Conservation (phyloP, 108 stramenopile species). For the Ochromonas danica region DNA sequence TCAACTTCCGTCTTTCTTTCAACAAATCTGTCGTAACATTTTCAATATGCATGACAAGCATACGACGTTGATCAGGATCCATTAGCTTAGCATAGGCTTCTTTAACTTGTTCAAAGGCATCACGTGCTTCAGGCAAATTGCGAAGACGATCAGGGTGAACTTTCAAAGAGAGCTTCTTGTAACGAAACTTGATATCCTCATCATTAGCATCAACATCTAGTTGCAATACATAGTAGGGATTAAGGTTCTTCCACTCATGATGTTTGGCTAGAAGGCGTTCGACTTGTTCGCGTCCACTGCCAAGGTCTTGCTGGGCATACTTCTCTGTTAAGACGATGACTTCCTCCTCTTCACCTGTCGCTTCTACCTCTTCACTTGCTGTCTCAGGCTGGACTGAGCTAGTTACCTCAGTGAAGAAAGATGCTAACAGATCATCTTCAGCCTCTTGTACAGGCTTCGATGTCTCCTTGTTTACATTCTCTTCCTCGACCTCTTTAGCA, state of each 20-base stretch:
- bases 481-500: not conserved
- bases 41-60: constrained; percentile 6
- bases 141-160: constrained; percentile 61
- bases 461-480: constrained; percentile 6
- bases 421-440: constrained; percentile 45
- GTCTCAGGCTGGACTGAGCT: constrained; percentile 34
- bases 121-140: constrained; percentile 48
- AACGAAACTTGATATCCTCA: constrained; percentile 54
- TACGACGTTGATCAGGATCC: not conserved
- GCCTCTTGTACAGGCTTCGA: not conserved
- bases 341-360: constrained; percentile 1
- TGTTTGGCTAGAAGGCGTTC: constrained; percentile 49
- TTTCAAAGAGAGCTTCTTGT: constrained; percentile 54
- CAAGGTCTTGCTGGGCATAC: constrained; percentile 40
- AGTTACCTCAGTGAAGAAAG: constrained; percentile 42
- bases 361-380: not conserved
- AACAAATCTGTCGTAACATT: not conserved
- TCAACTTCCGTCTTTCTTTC: constrained; percentile 3
- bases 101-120: constrained; percentile 50
- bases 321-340: constrained; percentile 11
- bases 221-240: constrained; percentile 51
- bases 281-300: constrained; percentile 47
- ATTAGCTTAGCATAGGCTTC: constrained; percentile 9
- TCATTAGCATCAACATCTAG: constrained; percentile 55
- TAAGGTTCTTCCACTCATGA: constrained; percentile 59